Evolutionary conservation across 768 basidiomycete genomes (phyloP).

Genomic region (Pisolithus orientalis): DNA sequence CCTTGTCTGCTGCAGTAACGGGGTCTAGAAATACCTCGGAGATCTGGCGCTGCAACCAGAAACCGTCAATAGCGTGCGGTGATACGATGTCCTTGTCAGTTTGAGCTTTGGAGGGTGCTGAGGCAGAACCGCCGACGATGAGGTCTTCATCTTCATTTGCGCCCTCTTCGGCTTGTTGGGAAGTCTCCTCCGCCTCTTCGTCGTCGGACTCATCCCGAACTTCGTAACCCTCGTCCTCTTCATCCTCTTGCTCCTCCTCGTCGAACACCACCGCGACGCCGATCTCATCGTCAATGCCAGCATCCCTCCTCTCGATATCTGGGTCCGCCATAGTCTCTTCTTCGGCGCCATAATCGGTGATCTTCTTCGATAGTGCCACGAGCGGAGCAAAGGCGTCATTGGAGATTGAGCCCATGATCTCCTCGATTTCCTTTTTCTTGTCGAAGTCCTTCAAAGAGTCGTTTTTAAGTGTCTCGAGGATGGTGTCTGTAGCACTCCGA

Average conservation of each 20-base stretch:
- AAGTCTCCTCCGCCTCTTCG: conserved; percentile 47
- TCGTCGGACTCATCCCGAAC: conserved; percentile 77
- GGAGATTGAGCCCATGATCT: conserved; percentile 55
- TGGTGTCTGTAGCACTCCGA: conserved; percentile 89
- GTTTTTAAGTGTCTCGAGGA: conserved; percentile 83
- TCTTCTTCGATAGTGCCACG: conserved; percentile 83
- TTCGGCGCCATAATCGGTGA: conserved; percentile 91
- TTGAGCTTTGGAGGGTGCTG: conserved; percentile 43
- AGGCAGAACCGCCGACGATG: conserved; percentile 69
- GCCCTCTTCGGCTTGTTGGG: conserved; percentile 39
- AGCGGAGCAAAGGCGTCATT: conserved; percentile 80
- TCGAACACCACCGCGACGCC: conserved; percentile 99
- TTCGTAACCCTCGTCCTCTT: conserved; percentile 86
- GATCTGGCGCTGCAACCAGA: conserved; percentile 97
- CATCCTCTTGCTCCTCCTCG: conserved; percentile 93
- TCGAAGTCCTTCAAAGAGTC: conserved; percentile 92
- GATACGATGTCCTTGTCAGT: conserved; percentile 76
- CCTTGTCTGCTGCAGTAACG: conserved; percentile 89
- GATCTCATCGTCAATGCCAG: conserved; percentile 90
- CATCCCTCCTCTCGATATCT: conserved; percentile 75
- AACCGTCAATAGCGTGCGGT: conserved; percentile 89
- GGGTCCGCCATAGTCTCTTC: conserved; percentile 76
- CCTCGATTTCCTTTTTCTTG: conserved; percentile 92
- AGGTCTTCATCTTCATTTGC: conserved; percentile 60
- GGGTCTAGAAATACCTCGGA: conserved; percentile 90